These are phyloP conservation scores for Phytophthora cryptogea DNA, from an alignment of 352 stramenopile species.

Conservation along the genomic window DNA sequence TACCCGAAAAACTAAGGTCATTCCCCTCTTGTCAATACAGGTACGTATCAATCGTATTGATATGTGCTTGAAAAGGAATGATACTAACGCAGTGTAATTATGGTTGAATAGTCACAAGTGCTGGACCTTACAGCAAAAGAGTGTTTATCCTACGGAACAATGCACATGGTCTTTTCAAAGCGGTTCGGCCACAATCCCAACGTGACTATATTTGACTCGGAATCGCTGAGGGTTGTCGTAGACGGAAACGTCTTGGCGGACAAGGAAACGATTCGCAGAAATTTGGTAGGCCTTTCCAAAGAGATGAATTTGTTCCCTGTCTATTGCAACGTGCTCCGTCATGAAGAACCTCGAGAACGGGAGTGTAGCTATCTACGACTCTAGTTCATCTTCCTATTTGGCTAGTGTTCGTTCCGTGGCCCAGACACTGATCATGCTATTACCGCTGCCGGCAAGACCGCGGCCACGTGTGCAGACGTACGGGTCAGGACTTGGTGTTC, in stretches of 20 bases:
- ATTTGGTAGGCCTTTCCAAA: background rate
- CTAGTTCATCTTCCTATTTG: slow-evolving; percentile 4
- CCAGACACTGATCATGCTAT: slow-evolving; percentile 1
- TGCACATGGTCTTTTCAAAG: background rate
- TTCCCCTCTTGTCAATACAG: no score
- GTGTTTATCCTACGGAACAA: background rate
- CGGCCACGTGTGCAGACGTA: background rate
- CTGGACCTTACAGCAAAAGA: slow-evolving; percentile 4
- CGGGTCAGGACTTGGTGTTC: slow-evolving; percentile 1
- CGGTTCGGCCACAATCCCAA: background rate
- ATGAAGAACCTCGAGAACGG: slow-evolving; percentile 8
- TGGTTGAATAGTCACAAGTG: background rate
- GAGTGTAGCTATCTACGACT: slow-evolving; percentile 5
- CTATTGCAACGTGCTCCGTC: slow-evolving; percentile 18
- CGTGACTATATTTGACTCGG: slow-evolving; percentile 2
- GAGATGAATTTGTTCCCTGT: slow-evolving; percentile 8
- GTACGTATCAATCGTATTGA: no score
- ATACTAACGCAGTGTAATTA: no score
- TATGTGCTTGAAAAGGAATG: no score
- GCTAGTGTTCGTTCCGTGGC: slow-evolving; percentile 4
- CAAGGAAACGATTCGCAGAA: background rate
- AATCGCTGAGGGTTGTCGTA: no score
- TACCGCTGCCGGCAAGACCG: background rate
- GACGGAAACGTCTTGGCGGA: background rate
- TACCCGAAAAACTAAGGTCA: no score